phyloP scores from a whole-genome alignment of 176 grass and related monocot species.

The Zizania latifolia region DNA sequence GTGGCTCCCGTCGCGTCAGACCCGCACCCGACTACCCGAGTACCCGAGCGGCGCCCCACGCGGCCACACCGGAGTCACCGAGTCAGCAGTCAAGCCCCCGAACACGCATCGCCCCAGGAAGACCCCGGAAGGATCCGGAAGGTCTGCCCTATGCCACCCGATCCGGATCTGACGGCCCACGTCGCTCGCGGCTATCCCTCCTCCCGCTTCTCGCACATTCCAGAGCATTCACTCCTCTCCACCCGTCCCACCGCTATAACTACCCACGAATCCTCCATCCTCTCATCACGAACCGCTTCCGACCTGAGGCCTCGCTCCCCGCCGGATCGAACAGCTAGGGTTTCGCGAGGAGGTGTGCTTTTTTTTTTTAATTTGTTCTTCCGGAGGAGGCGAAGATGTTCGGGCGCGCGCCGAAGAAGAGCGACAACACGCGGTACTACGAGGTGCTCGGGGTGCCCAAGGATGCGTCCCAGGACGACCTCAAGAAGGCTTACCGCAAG shows the following conservation, averaged over 20 bases:
- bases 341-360: neutral
- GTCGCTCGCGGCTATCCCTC: neutral
- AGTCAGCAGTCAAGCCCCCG: no score
- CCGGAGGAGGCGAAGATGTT: constrained; percentile 39
- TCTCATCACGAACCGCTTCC: constrained; percentile 9
- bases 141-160: neutral
- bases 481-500: constrained; percentile 95
- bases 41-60: no score
- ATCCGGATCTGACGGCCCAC: constrained; percentile 34
- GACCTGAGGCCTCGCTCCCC: neutral
- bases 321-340: constrained; percentile 33
- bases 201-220: constrained; percentile 28
- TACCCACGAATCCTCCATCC: neutral
- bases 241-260: constrained; percentile 29
- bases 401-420: constrained; percentile 78
- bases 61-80: no score
- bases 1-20: no score
- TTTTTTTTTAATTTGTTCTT: neutral
- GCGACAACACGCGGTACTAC: constrained; percentile 80
- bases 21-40: no score
- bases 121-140: constrained; percentile 60
- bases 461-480: constrained; percentile 56
- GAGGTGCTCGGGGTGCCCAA: constrained; percentile 75
- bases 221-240: constrained; percentile 39
- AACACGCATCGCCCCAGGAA: neutral